These are phyloP conservation scores for Datisca glomerata DNA, from an alignment of 306 rosid species.

Conservation along the genomic window DNA sequence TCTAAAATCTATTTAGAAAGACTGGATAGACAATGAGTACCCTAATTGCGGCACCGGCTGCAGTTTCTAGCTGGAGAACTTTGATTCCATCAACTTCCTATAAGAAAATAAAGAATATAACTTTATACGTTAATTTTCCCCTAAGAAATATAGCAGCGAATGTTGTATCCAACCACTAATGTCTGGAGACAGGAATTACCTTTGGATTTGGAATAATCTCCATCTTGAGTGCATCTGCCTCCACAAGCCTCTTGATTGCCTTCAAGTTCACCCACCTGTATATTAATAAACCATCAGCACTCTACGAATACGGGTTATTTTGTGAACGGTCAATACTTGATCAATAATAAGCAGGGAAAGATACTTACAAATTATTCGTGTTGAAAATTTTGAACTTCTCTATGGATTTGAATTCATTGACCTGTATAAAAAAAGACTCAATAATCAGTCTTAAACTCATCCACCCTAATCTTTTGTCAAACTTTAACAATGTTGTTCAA, in stretches of 20 bases:
- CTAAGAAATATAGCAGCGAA: no score
- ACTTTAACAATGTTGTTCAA: no score
- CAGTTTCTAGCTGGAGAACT: constrained; percentile 98
- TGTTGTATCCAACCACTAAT: no score
- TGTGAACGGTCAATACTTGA: constrained; percentile 1
- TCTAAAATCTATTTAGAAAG: constrained; percentile 4
- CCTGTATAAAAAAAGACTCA: constrained; percentile 39
- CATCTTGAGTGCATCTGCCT: constrained; percentile 87
- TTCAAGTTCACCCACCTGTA: constrained; percentile 89
- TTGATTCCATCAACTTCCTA: constrained; percentile 95
- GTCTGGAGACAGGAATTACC: constrained; percentile 30
- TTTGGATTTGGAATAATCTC: constrained; percentile 98
- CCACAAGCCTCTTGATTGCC: constrained; percentile 86
- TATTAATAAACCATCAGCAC: constrained; percentile 21
- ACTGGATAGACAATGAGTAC: constrained; percentile 22
- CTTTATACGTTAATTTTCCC: no score
- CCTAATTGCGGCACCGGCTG: constrained; percentile 99
- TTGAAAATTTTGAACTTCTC: constrained; percentile 98
- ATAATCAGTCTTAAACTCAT: constrained; percentile 12
- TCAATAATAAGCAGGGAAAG: constrained; percentile 8
- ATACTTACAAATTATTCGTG: constrained; percentile 85
- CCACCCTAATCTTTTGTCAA: no score
- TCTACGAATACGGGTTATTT: not conserved
- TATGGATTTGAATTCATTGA: constrained; percentile 89
- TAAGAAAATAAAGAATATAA: no score